A percentile compares a stretch with the other conserved stretches of the same genome.
Conservation (phyloP, 1,284 basidiomycete species). For the Cutaneotrichosporon cavernicola region DNA sequence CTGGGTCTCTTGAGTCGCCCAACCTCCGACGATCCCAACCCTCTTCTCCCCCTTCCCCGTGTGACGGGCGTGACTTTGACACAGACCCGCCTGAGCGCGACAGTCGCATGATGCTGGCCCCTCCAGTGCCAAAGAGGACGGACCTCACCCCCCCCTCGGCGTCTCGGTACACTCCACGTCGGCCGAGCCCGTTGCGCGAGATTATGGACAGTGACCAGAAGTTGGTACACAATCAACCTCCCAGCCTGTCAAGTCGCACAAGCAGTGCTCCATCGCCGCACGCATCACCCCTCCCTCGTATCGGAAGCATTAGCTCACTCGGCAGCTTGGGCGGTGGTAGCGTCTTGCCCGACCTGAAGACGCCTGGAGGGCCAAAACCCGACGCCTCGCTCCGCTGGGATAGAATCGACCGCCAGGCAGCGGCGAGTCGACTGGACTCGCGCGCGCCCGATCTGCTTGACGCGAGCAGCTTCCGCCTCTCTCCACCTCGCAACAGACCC, state of each 20-base stretch:
- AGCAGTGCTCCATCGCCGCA: not conserved
- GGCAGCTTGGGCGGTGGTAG: not conserved
- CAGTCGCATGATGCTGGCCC: not conserved
- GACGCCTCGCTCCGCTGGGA: conserved; percentile 6
- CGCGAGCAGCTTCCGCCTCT: conserved; percentile 21
- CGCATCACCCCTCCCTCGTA: not conserved
- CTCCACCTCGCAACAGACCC: conserved; percentile 14
- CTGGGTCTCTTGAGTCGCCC: not conserved
- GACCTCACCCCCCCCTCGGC: conserved; percentile 1
- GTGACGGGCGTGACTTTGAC: not conserved
- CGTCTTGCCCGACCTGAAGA: not conserved
- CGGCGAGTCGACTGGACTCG: not conserved
- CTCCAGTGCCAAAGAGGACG: not conserved
- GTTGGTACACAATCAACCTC: not conserved
- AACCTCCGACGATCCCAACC: not conserved
- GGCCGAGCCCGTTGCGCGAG: conserved; percentile 5
- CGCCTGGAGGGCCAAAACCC: not conserved
- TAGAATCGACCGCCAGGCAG: conserved; percentile 4
- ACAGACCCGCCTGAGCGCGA: not conserved
- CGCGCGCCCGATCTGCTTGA: conserved; percentile 17
- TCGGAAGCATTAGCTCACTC: conserved; percentile 1
- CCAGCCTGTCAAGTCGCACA: not conserved
- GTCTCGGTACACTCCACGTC: not conserved
- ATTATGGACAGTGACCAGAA: not conserved
- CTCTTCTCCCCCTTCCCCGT: not conserved